phyloP scores from a whole-genome alignment of 306 rosid species.

The Pyrus bretschneideri region DNA sequence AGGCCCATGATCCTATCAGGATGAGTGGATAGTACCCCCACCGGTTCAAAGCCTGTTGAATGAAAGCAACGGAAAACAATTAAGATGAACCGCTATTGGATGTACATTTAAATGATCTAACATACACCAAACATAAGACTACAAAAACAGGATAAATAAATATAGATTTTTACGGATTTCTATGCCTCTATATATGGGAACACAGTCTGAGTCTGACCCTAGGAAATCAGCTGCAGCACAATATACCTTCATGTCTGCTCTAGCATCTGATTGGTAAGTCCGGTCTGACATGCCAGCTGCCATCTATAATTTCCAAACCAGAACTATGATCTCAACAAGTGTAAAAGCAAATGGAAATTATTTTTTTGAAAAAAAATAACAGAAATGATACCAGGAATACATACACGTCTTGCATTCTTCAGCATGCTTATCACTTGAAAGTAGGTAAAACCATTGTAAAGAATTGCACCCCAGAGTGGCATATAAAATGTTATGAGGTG shows the following conservation, averaged over 20 bases:
- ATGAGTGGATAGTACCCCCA: slow-evolving; percentile 98
- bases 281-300: slow-evolving; percentile 90
- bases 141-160: not conserved
- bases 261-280: slow-evolving; percentile 55
- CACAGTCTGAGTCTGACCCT: not conserved
- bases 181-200: not conserved
- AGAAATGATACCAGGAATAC: slow-evolving; percentile 24
- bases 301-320: slow-evolving; percentile 64
- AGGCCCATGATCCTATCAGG: slow-evolving; percentile 92
- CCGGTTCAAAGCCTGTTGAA: slow-evolving; percentile 73
- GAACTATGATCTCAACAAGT: slow-evolving; percentile 16
- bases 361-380: not conserved
- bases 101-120: not conserved
- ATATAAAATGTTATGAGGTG: slow-evolving; percentile 88
- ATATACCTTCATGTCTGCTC: slow-evolving; percentile 85
- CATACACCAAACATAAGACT: not conserved
- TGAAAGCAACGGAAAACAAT: not conserved
- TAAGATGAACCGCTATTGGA: not conserved
- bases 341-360: slow-evolving; percentile 6
- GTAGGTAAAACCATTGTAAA: slow-evolving; percentile 88
- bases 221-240: slow-evolving; percentile 5
- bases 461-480: slow-evolving; percentile 99
- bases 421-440: slow-evolving; percentile 95
- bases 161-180: not conserved
- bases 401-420: slow-evolving; percentile 94